These are phyloP conservation scores for Papiliotrema terrestris DNA, from an alignment of 1,284 basidiomycete species.

Conservation along the genomic window DNA sequence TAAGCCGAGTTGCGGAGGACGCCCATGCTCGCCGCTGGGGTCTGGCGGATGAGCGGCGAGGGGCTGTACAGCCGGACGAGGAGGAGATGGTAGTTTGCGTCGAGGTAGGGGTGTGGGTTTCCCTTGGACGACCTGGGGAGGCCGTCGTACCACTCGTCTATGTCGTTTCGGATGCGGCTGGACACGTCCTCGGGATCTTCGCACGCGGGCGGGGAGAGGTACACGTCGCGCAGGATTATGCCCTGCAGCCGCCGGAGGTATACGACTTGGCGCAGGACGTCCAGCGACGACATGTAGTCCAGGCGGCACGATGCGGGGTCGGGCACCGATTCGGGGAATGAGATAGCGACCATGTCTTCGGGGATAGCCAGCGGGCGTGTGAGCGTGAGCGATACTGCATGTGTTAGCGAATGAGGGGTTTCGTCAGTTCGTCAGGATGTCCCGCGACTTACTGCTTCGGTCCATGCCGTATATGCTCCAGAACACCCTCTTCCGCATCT, in stretches of 20 bases:
- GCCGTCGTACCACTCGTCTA: slow-evolving; percentile 6
- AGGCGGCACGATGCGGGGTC: not conserved
- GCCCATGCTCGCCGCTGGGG: not conserved
- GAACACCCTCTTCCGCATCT: not conserved
- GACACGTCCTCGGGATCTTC: not conserved
- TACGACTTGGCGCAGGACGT: not conserved
- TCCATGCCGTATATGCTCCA: not conserved
- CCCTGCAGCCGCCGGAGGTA: slow-evolving; percentile 3
- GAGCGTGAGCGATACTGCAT: slow-evolving; percentile 1
- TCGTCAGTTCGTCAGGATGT: too few species aligned
- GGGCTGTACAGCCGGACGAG: slow-evolving; percentile 6
- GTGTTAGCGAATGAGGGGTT: too few species aligned
- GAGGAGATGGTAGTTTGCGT: slow-evolving; percentile 9
- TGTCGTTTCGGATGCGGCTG: slow-evolving; percentile 3
- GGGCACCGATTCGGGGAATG: slow-evolving; percentile 1
- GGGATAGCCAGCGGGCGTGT: slow-evolving; percentile 2
- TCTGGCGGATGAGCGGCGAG: slow-evolving; percentile 6
- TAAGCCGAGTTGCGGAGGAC: slow-evolving; percentile 2
- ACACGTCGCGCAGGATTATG: slow-evolving; percentile 3
- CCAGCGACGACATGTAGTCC: not conserved
- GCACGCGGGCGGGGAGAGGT: not conserved
- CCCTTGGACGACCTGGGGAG: not conserved
- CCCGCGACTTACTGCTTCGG: not conserved
- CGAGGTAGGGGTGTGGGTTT: not conserved
- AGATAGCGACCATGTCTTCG: not conserved